Evolutionary conservation across 257 asterid species (phyloP), one percentile per base, ranked within the genome.

Genomic region (Rhazya stricta): DNA sequence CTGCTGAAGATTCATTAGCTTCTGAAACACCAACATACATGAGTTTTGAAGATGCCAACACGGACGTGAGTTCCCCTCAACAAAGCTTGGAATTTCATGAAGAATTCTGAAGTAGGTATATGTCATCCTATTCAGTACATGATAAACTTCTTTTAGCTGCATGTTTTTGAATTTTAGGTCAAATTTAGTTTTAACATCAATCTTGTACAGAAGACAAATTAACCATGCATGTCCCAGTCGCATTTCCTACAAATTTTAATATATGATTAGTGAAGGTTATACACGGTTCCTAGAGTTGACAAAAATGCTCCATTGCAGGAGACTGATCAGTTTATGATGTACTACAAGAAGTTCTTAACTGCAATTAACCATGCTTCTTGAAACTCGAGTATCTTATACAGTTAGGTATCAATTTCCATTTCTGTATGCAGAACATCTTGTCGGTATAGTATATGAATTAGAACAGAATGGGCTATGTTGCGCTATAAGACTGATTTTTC

Each of bases 61-160:
- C 51, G 72, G 75, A 86, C 23, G 91, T 81, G 69, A 67, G 84
- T 71, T 79, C 89, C 39, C 78, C 65, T 61, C 79, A 80, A 69
- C 88, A 82, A 80, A 84, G 79, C 78, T 69, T 81, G n/a, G 84
- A 78, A 69, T 77, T 75, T 50, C 86, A 46, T 67, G 97, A 87
- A 71, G 98, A 93, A 79, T 78, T 91, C 42, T 93, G 83, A 81
- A 79, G 71, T 73, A 79, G 85, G 88, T 80, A 73, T 74, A 63
- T 34, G 30, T 70, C 43, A 75, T 43, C 65, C 19, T 42, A 45
- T 69, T 53, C 53, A 58, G 23, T 61, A 45, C 43, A n/a, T 10
- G 61, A 15, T 48, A 37, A 25, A 16, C 71, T 41, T 30, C 18
- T 13, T 50, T 36, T 15, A 27, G 1, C 27, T 46, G n/a, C 54